Base-by-base conservation (phyloP, 2,329 filamentous ascomycete species). In the Laburnicola sp. region DNA sequence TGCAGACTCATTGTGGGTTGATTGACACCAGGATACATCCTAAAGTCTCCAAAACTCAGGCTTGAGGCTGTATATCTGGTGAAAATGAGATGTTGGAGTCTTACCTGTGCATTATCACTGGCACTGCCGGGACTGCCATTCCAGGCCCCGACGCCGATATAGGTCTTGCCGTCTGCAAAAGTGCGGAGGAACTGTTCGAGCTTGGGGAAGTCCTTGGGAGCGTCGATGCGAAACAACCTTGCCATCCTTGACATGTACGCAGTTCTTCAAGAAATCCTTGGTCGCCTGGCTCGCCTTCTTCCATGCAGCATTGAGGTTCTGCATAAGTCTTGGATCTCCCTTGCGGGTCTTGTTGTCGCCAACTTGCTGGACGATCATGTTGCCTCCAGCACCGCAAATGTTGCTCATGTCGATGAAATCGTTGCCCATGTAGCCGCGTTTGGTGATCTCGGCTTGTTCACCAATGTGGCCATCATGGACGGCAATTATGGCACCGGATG, bases 401-500 rank as follows among this genome's bases (percentile, higher is more conserved):
- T 68, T 66, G 49, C 60, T 65, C 21, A 71, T 44, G 45, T 72
- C 69, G 51, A 71, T 65, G 53, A 68, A 69, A 54, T 71, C 69
- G 50, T 70, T 71, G 36, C 65, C 59, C 38, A 43, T 43, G 30
- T 46, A 74, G 21, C 73, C 73, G 39, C 62, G 54, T 53, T 74
- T 75, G 45, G 71, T 75, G 45, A 75, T 71, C 56, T 75, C 73
- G 22, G 70, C 73, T 59, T 75, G 73, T 52, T 75, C 74, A 35
- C 72, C 69, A 44, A 74, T 70, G 16, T 66, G 57, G 28, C 70
- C 71, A 22, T 71, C 69, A 47, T 75, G 73, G 1, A 74, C 57
- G 26, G 73, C 72, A 41, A 75, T 75, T 44, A 75, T 72, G 26
- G 73, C 74, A 4, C 74, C 74, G 0, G 68, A 72, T 4, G 66